These are phyloP conservation scores for Eucalyptus cloeziana DNA, from an alignment of 345 rosid genomes.

Conservation along the genomic window DNA sequence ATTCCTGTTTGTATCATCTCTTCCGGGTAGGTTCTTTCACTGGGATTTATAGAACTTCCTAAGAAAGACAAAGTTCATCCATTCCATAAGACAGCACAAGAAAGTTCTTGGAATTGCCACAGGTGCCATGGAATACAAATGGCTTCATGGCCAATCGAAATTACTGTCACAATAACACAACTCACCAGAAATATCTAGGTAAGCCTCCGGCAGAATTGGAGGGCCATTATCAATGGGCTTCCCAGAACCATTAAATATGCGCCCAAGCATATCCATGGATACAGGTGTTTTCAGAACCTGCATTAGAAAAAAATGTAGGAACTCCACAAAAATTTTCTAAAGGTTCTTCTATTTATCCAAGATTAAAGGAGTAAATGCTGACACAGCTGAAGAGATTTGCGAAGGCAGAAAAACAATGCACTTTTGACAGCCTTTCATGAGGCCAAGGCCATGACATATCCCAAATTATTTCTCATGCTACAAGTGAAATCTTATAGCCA, in stretches of 20 bases:
- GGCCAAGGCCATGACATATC: neutral
- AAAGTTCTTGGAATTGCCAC: neutral
- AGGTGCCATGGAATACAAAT: neutral
- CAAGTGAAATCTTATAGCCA: neutral
- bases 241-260: slow-evolving; percentile 94
- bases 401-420: neutral
- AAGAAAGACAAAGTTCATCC: neutral
- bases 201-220: slow-evolving; percentile 84
- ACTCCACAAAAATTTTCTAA: neutral
- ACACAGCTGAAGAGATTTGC: neutral
- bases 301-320: neutral
- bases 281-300: slow-evolving; percentile 89
- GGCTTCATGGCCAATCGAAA: neutral
- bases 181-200: slow-evolving; percentile 87
- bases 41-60: slow-evolving; percentile 97
- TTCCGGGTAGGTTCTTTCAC: slow-evolving; percentile 97
- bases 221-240: slow-evolving; percentile 96
- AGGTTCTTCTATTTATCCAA: neutral
- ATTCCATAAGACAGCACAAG: neutral
- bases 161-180: neutral
- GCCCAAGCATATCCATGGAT: slow-evolving; percentile 93
- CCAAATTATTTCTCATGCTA: neutral
- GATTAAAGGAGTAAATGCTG: neutral
- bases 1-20: slow-evolving; percentile 99
- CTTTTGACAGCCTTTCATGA: neutral